A percentile compares a stretch with the other conserved stretches of the same genome.
phyloP scores from a whole-genome alignment of 1,139 yeast genomes.

The Suhomyces bribrorum region DNA sequence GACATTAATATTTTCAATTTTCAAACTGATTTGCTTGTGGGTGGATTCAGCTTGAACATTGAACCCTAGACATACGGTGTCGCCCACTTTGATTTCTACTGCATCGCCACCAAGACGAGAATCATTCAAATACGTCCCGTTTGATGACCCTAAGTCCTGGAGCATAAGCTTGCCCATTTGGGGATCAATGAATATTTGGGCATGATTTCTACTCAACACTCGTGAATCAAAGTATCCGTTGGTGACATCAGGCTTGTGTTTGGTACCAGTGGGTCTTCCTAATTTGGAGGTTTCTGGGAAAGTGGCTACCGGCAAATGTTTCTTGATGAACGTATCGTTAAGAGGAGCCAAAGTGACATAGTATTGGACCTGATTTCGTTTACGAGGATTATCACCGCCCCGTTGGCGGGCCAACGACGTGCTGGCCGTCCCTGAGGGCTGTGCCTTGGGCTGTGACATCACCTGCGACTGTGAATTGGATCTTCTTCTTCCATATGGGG shows the following conservation, averaged over 20 bases:
- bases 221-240: constrained; percentile 95
- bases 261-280: constrained; percentile 83
- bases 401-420: constrained; percentile 14
- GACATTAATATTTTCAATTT: constrained; percentile 69
- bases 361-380: constrained; percentile 40
- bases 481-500: constrained; percentile 26
- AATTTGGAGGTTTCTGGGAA: constrained; percentile 82
- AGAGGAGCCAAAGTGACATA: constrained; percentile 71
- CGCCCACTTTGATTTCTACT: constrained; percentile 68
- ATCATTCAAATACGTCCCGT: constrained; percentile 91
- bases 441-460: constrained; percentile 16
- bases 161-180: constrained; percentile 68
- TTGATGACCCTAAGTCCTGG: constrained; percentile 85
- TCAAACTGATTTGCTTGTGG: constrained; percentile 83
- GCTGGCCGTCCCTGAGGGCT: constrained; percentile 5
- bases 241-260: constrained; percentile 69
- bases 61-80: constrained; percentile 83
- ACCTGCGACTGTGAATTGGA: constrained; percentile 46
- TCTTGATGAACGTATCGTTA: constrained; percentile 80
- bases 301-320: constrained; percentile 76
- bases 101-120: constrained; percentile 67
- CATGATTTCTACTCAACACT: constrained; percentile 91
- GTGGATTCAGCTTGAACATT: constrained; percentile 82
- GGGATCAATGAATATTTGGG: constrained; percentile 80
- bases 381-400: constrained; percentile 21